These are phyloP conservation scores for Triticum monococcum DNA, from an alignment of 176 grass and related monocot species.

Conservation along the genomic window DNA sequence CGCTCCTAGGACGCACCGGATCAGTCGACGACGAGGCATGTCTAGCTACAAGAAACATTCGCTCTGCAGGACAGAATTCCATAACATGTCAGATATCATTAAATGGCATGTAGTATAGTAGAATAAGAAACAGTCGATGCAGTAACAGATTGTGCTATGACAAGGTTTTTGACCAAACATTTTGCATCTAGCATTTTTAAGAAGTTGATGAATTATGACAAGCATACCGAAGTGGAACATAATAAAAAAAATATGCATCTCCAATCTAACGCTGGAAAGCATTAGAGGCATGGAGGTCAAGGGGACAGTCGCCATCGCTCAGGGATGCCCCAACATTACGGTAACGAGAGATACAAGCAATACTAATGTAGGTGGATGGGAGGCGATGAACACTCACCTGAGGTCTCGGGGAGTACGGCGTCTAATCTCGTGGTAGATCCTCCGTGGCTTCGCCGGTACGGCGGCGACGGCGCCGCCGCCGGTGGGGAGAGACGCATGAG, in stretches of 20 bases:
- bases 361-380: conserved; percentile 1
- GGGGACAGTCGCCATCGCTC: neutral
- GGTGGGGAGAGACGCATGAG: conserved; percentile 42
- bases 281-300: neutral
- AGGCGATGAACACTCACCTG: conserved; percentile 7
- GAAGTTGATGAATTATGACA: neutral
- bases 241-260: neutral
- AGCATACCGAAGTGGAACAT: neutral
- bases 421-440: neutral
- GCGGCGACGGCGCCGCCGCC: conserved; percentile 22
- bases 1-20: neutral
- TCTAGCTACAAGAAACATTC: conserved; percentile 3
- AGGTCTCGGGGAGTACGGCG: neutral
- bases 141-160: neutral
- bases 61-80: conserved; percentile 26
- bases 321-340: neutral
- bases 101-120: neutral
- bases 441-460: conserved; percentile 13
- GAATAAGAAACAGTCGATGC: neutral
- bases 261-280: neutral
- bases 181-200: neutral
- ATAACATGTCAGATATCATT: neutral
- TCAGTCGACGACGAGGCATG: conserved; percentile 11
- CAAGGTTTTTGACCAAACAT: neutral
- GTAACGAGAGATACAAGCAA: neutral